These are phyloP conservation scores for Xylariales sp. DNA, from an alignment of 2,329 filamentous ascomycete genomes.

Conservation along the genomic window DNA sequence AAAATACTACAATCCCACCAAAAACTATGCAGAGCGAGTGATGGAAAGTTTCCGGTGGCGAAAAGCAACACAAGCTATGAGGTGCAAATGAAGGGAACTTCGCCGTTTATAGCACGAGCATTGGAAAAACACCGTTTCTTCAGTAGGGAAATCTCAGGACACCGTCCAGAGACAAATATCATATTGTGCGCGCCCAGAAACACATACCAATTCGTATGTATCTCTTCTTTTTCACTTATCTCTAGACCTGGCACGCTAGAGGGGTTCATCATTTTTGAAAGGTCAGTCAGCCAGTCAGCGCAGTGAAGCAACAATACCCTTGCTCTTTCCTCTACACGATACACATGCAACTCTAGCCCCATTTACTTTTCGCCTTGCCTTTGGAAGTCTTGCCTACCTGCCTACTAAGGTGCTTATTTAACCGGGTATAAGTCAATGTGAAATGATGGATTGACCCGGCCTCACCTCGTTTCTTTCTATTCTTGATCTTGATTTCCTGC, in stretches of 20 bases:
- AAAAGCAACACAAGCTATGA: background rate
- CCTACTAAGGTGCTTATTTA: background rate
- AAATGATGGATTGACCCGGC: background rate
- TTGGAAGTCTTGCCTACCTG: background rate
- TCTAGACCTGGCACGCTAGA: constrained; percentile 4
- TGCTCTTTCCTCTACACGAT: background rate
- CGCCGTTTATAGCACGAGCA: constrained; percentile 4
- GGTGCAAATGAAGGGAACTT: background rate
- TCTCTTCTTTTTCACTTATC: background rate
- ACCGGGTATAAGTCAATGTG: too few species aligned
- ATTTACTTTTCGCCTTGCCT: background rate
- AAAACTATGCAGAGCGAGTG: constrained; percentile 4
- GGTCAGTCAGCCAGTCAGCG: background rate
- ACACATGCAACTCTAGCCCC: background rate
- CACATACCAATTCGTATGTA: constrained; percentile 2
- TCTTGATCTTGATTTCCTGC: background rate
- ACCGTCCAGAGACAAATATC: background rate
- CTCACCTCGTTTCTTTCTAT: background rate
- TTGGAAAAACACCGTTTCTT: constrained; percentile 15
- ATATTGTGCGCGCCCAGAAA: constrained; percentile 12
- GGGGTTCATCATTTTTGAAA: constrained; percentile 8
- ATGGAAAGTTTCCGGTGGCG: background rate
- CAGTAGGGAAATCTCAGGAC: background rate
- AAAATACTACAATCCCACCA: constrained; percentile 16
- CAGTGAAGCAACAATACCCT: constrained; percentile 14